Percentiles rank a stretch among this genome's conserved stretches.
Conservation (phyloP, 2,329 filamentous ascomycete genomes). For the Dactylellina sp. region DNA sequence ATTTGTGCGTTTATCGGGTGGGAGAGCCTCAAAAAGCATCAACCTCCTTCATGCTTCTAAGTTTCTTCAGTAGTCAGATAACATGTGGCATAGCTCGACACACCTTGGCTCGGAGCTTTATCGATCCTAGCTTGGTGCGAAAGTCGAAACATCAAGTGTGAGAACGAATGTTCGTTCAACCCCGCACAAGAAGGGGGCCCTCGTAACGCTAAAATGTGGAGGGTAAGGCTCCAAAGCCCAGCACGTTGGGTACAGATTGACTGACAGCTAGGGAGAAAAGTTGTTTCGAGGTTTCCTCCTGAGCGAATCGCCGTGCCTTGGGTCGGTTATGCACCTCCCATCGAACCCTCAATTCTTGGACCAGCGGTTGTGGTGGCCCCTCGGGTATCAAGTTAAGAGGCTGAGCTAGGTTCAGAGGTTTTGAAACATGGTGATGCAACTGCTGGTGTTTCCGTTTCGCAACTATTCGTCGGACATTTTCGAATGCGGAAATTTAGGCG, state of each 20-base stretch:
- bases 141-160: constrained; percentile 40
- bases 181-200: constrained; percentile 25
- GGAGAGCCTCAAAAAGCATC: constrained; percentile 1
- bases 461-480: constrained; percentile 20
- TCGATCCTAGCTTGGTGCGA: constrained; percentile 20
- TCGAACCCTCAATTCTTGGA: constrained; percentile 2
- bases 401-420: constrained; percentile 24
- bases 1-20: constrained; percentile 5
- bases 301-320: constrained; percentile 42
- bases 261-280: constrained; percentile 39
- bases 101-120: constrained; percentile 4
- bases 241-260: constrained; percentile 19
- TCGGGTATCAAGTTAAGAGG: constrained; percentile 45
- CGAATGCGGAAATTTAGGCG: constrained; percentile 44
- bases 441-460: constrained; percentile 50
- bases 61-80: constrained; percentile 50
- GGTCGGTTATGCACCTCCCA: constrained; percentile 21
- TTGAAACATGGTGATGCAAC: constrained; percentile 56
- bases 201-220: too few relatives aligned
- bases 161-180: constrained; percentile 27
- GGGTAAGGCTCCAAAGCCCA: constrained; percentile 1
- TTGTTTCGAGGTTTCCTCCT: constrained; percentile 49
- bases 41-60: constrained; percentile 14
- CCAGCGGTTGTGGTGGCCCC: constrained; percentile 2
- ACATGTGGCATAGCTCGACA: constrained; percentile 21